phyloP scores from a whole-genome alignment of 176 grass and related monocot genomes.

The Carex cristatella region DNA sequence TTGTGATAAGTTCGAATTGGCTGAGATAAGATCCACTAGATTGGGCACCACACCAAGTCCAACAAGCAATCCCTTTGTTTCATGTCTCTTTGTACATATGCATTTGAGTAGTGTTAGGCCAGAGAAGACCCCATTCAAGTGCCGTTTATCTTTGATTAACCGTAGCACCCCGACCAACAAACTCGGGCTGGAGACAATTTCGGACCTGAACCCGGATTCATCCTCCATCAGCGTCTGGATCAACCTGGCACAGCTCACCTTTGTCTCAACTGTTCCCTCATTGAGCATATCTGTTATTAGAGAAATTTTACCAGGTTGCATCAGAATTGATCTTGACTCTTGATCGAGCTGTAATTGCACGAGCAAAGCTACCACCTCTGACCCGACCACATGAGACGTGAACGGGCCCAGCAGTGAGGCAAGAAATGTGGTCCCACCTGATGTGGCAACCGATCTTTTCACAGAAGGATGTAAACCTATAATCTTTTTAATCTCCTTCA shows the following conservation, averaged over 20 bases:
- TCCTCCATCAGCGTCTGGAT: slow-evolving; percentile 85
- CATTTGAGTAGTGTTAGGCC: slow-evolving; percentile 66
- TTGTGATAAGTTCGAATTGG: slow-evolving; percentile 23
- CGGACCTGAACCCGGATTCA: slow-evolving; percentile 58
- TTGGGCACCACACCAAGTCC: slow-evolving; percentile 66
- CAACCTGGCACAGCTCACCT: slow-evolving; percentile 73
- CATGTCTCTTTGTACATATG: slow-evolving; percentile 50
- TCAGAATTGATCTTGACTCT: slow-evolving; percentile 53
- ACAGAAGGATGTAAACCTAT: slow-evolving; percentile 51
- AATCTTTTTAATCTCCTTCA: slow-evolving; percentile 60
- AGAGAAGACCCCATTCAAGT: slow-evolving; percentile 34
- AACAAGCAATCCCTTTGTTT: slow-evolving; percentile 46
- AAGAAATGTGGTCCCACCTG: slow-evolving; percentile 45
- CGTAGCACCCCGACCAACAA: slow-evolving; percentile 71
- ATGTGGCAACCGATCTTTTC: slow-evolving; percentile 53
- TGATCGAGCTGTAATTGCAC: slow-evolving; percentile 56
- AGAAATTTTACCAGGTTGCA: slow-evolving; percentile 86
- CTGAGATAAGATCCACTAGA: slow-evolving; percentile 62
- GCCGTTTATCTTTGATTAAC: slow-evolving; percentile 63
- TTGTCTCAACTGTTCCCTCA: slow-evolving; percentile 74
- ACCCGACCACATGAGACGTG: slow-evolving; percentile 79
- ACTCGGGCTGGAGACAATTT: slow-evolving; percentile 80
- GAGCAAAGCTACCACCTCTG: slow-evolving; percentile 80
- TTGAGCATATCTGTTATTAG: slow-evolving; percentile 88
- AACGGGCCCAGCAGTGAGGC: slow-evolving; percentile 77